A percentile compares a stretch with the other conserved stretches of the same genome.
phyloP scores from a whole-genome alignment of 345 rosid species.

The Citrus cavaleriei region DNA sequence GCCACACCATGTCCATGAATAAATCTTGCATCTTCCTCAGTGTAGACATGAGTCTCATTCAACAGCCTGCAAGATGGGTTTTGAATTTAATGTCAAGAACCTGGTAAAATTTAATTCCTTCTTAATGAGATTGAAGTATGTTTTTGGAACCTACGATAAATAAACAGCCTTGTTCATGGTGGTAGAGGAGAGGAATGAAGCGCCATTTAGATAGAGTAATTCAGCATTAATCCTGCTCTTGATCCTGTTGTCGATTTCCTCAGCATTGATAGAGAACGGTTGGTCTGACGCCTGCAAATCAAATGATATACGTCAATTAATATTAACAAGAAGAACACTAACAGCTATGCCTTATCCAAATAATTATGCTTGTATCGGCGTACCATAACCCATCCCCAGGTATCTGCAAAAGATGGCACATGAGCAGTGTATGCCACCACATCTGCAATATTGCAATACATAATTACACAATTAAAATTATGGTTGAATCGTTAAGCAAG shows the following conservation, averaged over 20 bases:
- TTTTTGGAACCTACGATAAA: conserved; percentile 54
- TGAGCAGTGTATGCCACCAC: conserved; percentile 90
- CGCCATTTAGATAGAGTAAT: conserved; percentile 70
- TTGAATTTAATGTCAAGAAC: neutral
- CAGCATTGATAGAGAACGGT: conserved; percentile 50
- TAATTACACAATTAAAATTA: neutral
- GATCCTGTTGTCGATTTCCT: conserved; percentile 70
- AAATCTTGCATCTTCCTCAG: conserved; percentile 85
- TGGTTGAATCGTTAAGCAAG: neutral
- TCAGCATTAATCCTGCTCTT: conserved; percentile 68
- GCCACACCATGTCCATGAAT: conserved; percentile 92
- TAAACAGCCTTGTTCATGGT: conserved; percentile 81
- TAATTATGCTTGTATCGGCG: neutral
- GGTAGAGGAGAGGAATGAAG: conserved; percentile 74
- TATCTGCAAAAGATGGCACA: conserved; percentile 94
- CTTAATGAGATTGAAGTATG: neutral
- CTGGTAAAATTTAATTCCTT: neutral
- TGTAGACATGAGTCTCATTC: conserved; percentile 90
- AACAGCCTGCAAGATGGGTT: conserved; percentile 49
- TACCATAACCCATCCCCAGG: conserved; percentile 99
- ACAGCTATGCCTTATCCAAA: neutral
- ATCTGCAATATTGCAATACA: conserved; percentile 36
- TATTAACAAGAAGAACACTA: neutral
- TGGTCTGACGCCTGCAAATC: conserved; percentile 70
- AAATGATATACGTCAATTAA: neutral